Percentiles rank a stretch among this genome's conserved stretches.
Evolutionary conservation across 2,329 filamentous ascomycete species (phyloP).

Genomic region (Juglanconis oblonga): DNA sequence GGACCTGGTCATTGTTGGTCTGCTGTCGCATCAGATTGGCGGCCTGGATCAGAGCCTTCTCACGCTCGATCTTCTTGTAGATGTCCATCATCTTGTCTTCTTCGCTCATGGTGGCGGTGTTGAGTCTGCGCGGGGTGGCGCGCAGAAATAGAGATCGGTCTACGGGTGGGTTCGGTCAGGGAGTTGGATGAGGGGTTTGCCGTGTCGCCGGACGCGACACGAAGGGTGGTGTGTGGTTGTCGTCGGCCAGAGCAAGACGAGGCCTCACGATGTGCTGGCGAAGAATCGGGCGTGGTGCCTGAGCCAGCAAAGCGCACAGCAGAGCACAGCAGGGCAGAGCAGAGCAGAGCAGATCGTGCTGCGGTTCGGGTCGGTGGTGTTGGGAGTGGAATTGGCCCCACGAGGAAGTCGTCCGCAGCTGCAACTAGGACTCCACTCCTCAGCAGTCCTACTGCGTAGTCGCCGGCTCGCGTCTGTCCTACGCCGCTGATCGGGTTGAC

Average conservation of each 20-base stretch:
- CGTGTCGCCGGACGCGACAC: slow-evolving; percentile 19
- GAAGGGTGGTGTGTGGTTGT: slow-evolving; percentile 4
- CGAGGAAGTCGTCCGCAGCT: slow-evolving; percentile 6
- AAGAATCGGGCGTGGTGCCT: slow-evolving; percentile 7
- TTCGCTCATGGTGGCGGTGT: slow-evolving; percentile 56
- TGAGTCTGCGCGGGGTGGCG: slow-evolving; percentile 20
- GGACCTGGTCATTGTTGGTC: slow-evolving; percentile 88
- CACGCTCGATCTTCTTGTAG: slow-evolving; percentile 94
- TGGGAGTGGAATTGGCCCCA: neutral
- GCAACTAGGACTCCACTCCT: slow-evolving; percentile 6
- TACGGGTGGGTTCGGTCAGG: neutral
- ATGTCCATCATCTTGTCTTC: slow-evolving; percentile 72
- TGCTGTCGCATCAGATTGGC: slow-evolving; percentile 94
- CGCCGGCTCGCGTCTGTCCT: neutral
- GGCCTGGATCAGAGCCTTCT: slow-evolving; percentile 91
- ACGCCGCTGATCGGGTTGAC: neutral
- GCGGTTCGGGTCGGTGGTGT: neutral
- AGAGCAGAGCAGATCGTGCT: neutral
- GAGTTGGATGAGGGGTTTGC: neutral
- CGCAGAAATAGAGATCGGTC: slow-evolving; percentile 12
- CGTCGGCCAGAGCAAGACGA: slow-evolving; percentile 8
- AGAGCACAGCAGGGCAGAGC: neutral
- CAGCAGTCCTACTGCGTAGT: neutral
- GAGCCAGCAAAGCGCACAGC: no score
- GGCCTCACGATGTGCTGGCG: slow-evolving; percentile 7